Conservation (phyloP, 2,329 filamentous ascomycete genomes). For the Alternaria atra region DNA sequence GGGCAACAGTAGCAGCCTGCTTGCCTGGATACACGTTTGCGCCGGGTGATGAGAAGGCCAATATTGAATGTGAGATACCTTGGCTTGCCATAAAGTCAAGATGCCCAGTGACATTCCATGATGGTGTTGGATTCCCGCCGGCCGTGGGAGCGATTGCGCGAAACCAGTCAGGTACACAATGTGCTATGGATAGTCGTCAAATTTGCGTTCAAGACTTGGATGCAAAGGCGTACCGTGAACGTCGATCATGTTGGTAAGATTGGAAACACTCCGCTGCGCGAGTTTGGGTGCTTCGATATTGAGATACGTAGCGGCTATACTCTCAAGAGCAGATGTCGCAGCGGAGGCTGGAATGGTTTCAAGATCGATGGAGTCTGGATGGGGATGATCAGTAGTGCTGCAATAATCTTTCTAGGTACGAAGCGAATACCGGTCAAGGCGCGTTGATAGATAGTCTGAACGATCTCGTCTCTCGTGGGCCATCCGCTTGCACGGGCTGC, state of each 20-base stretch:
- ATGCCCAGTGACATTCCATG: conserved; percentile 10
- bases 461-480: no score
- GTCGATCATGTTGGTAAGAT: conserved; percentile 2
- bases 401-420: no score
- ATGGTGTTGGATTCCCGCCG: conserved; percentile 14
- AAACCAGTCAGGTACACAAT: conserved; percentile 17
- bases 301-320: no score
- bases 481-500: no score
- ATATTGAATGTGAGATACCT: neutral
- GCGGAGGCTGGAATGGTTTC: no score
- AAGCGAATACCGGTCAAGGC: no score
- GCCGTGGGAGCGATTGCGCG: conserved; percentile 9
- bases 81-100: conserved; percentile 14
- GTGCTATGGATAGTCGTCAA: neutral
- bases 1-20: conserved; percentile 2
- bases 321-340: no score
- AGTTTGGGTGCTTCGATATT: neutral
- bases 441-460: no score
- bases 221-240: neutral
- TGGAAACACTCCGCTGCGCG: neutral
- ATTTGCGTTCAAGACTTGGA: no score
- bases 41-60: neutral
- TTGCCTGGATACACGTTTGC: conserved; percentile 10
- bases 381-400: no score
- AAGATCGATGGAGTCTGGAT: no score